These are phyloP conservation scores for Laburnicola sp. DNA, from an alignment of 2,329 filamentous ascomycete genomes.

Conservation along the genomic window DNA sequence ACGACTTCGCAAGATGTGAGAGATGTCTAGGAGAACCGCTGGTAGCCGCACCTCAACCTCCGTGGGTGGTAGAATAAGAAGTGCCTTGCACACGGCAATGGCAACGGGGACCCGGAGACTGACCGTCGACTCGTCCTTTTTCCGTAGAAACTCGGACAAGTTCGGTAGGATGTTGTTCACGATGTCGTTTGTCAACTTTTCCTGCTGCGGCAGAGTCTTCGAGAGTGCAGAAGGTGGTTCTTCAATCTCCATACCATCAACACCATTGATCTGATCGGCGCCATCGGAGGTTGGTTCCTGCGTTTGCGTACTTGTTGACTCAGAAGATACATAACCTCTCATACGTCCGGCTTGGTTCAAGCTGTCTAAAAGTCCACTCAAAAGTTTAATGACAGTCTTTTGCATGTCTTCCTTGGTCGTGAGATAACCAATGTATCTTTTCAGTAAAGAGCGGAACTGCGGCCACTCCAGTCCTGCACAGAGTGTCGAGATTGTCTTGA, in stretches of 20 bases:
- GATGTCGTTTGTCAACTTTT: slow-evolving; percentile 73
- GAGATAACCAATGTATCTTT: slow-evolving; percentile 81
- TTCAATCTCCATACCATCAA: slow-evolving; percentile 23
- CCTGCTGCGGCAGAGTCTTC: slow-evolving; percentile 65
- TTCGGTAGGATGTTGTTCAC: slow-evolving; percentile 75
- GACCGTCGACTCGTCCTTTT: slow-evolving; percentile 93
- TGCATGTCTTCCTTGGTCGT: slow-evolving; percentile 78
- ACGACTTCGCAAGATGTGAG: slow-evolving; percentile 87
- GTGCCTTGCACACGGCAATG: slow-evolving; percentile 82
- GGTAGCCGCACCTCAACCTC: slow-evolving; percentile 76
- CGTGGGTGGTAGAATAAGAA: slow-evolving; percentile 75
- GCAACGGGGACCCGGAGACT: slow-evolving; percentile 90
- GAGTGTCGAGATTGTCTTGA: slow-evolving; percentile 75
- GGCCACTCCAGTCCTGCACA: slow-evolving; percentile 82
- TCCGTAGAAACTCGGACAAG: slow-evolving; percentile 81
- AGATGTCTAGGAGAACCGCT: slow-evolving; percentile 85
- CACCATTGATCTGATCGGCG: slow-evolving; percentile 6
- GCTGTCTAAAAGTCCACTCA: slow-evolving; percentile 80
- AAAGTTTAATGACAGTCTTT: slow-evolving; percentile 80
- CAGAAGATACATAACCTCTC: slow-evolving; percentile 36
- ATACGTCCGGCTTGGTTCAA: slow-evolving; percentile 59
- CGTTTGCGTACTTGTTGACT: slow-evolving; percentile 45
- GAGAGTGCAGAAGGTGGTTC: slow-evolving; percentile 52
- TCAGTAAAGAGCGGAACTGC: slow-evolving; percentile 82
- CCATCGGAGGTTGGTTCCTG: slow-evolving; percentile 33